Base-by-base conservation (phyloP, 441 rosid species). In the Adansonia grandidieri region DNA sequence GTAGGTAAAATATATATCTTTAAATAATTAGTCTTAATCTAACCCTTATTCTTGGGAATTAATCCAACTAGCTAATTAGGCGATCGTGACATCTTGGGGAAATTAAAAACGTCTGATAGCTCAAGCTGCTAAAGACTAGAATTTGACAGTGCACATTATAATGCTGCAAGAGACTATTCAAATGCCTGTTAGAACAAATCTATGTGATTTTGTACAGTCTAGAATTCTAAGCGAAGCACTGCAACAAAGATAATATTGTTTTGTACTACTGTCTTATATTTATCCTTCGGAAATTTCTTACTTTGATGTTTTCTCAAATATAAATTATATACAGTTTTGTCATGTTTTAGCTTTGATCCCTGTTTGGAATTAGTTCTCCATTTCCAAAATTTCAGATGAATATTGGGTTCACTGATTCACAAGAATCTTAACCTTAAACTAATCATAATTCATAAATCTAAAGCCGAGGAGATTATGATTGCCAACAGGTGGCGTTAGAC, bases 251-350 rank as follows among this genome's bases (percentile, higher is more conserved):
- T 44, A 71, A 56, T 22, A 42, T 19, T 45, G 15, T 6, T 44
- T 44, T 3, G 14, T 58, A 58, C 37, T 10, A 10, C 15, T 1
- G 57, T 19, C 28, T 24, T 24, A 0, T 24, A 3, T 32, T 73
- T 37, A 2, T 44, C 28, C 65, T 44, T n/a, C 19, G 67, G 20
- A 73, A 58, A 73, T 71, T 71, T 54, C 48, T 71, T 32, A 8
- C 28, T 28, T 67, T 15, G 54, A 67, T 44, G 53, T 67, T 67
- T 67, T 44, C 28, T 19, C 54, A 42, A 65, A 9, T 51, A 71
- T 45, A 54, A 71, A 70, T 3, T 24, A 10, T 14, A 28, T 10
- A 3, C 11, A 2, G 3, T 22, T 24, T 17, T 24, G 73, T 47
- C 37, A 19, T 63, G 45, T n/a, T 44, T 67, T 3, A 44, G 57